Evolutionary conservation across 2,329 filamentous ascomycete genomes (phyloP).

Genomic region (Aureobasidium uvarum): DNA sequence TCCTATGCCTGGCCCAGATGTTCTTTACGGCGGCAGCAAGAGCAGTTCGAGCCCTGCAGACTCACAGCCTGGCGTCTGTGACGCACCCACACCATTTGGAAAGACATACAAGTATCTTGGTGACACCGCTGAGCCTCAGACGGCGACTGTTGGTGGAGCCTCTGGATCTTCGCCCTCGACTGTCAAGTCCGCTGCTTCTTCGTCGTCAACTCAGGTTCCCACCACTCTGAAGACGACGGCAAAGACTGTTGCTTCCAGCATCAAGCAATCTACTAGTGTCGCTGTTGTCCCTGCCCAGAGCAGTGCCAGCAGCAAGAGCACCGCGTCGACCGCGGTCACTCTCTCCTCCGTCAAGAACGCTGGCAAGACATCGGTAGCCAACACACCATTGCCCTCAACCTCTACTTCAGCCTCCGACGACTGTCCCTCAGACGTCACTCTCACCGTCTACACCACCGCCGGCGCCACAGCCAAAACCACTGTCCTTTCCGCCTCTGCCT

Average conservation of each 20-base stretch:
- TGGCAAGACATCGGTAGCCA: background rate
- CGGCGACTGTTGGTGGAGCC: slow-evolving; percentile 7
- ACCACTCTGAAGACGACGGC: slow-evolving; percentile 6
- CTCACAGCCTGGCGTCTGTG: slow-evolving; percentile 34
- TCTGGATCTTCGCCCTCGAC: slow-evolving; percentile 10
- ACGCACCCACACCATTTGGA: slow-evolving; percentile 35
- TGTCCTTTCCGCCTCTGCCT: background rate
- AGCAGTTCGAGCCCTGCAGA: slow-evolving; percentile 34
- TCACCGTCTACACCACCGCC: slow-evolving; percentile 26
- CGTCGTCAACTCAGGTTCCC: slow-evolving; percentile 10
- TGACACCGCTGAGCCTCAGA: background rate
- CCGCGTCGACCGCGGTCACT: slow-evolving; percentile 12
- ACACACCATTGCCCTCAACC: slow-evolving; percentile 16
- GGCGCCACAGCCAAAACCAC: slow-evolving; percentile 15
- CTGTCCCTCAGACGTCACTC: slow-evolving; percentile 21
- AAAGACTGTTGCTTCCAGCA: slow-evolving; percentile 12
- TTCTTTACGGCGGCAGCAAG: slow-evolving; percentile 41
- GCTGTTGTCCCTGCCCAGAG: background rate
- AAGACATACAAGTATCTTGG: slow-evolving; percentile 32
- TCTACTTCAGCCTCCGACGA: background rate
- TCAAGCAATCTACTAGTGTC: background rate
- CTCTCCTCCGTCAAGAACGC: slow-evolving; percentile 6
- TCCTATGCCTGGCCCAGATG: slow-evolving; percentile 43
- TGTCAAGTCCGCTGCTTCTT: slow-evolving; percentile 13
- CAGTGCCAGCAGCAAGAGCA: background rate